Evolutionary conservation across 306 rosid genomes (phyloP).

Genomic region (Dryas alaskensis): DNA sequence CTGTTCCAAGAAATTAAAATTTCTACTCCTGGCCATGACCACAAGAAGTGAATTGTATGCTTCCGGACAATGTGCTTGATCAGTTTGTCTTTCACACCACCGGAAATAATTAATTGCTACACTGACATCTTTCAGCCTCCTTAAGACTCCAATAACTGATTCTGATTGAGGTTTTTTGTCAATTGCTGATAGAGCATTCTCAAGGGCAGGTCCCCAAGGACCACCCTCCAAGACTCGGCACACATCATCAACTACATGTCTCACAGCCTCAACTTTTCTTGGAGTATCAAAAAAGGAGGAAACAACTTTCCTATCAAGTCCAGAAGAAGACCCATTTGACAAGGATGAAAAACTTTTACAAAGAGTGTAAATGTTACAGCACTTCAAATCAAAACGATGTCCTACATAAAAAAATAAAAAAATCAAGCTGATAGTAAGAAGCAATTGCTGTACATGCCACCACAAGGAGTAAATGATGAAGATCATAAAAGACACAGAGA

Average conservation of each 20-base stretch:
- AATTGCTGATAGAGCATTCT: slow-evolving; percentile 48
- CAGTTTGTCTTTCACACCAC: slow-evolving; percentile 75
- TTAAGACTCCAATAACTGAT: slow-evolving; percentile 67
- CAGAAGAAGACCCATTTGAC: slow-evolving; percentile 49
- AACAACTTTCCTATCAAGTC: slow-evolving; percentile 32
- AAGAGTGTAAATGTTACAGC: slow-evolving; percentile 27
- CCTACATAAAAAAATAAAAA: slow-evolving; percentile 39
- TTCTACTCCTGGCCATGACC: slow-evolving; percentile 76
- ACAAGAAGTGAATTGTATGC: slow-evolving; percentile 73
- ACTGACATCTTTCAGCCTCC: slow-evolving; percentile 66
- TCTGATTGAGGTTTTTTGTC: slow-evolving; percentile 64
- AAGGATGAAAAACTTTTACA: slow-evolving; percentile 38
- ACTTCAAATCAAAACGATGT: slow-evolving; percentile 33
- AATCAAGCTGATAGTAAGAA: not conserved
- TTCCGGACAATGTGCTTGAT: slow-evolving; percentile 56
- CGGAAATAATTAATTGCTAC: slow-evolving; percentile 63
- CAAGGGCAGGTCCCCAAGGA: slow-evolving; percentile 68
- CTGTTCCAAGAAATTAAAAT: slow-evolving; percentile 56
- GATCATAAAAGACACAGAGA: not conserved
- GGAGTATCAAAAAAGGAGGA: slow-evolving; percentile 27
- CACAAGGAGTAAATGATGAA: not conserved
- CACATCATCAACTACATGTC: slow-evolving; percentile 50
- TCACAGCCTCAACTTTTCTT: slow-evolving; percentile 36
- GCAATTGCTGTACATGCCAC: not conserved
- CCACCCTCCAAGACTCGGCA: slow-evolving; percentile 61